Conservation (phyloP, 768 basidiomycete species). For the Asterophora parasitica region DNA sequence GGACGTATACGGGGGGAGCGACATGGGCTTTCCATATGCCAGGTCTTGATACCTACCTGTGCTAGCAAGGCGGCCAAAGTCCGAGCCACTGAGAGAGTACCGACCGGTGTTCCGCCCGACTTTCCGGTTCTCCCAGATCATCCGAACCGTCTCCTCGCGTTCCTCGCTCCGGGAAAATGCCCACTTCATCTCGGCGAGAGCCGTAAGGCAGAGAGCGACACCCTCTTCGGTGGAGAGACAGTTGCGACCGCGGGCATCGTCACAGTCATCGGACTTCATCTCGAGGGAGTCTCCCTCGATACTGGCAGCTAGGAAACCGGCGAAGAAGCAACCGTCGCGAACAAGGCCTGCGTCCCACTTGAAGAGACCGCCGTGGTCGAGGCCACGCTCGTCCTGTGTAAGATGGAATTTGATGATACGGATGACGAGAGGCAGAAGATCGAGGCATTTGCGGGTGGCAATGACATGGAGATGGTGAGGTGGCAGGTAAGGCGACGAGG, state of each 20-base stretch:
- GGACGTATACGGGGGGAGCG: constrained; percentile 15
- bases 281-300: constrained; percentile 44
- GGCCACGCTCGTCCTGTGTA: constrained; percentile 26
- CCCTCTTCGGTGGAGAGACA: constrained; percentile 38
- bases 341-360: constrained; percentile 83
- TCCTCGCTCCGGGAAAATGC: constrained; percentile 71
- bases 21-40: constrained; percentile 14
- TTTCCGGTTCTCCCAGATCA: constrained; percentile 46
- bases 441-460: constrained; percentile 47
- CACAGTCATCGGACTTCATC: constrained; percentile 26
- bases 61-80: constrained; percentile 2
- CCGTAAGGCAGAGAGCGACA: constrained; percentile 58
- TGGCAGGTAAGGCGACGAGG: constrained; percentile 41
- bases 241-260: constrained; percentile 25
- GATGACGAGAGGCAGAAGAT: constrained; percentile 46
- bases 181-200: constrained; percentile 83
- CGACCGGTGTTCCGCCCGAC: constrained; percentile 19
- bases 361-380: constrained; percentile 49
- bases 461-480: constrained; percentile 42
- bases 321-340: constrained; percentile 87
- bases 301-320: constrained; percentile 70
- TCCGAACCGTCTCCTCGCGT: constrained; percentile 55
- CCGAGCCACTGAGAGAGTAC: constrained; percentile 9
- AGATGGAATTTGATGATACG: constrained; percentile 49
- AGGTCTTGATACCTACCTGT: constrained; percentile 11